Base-by-base conservation (phyloP, 31 red algal genomes). In the Asparagopsis taxiformis region DNA sequence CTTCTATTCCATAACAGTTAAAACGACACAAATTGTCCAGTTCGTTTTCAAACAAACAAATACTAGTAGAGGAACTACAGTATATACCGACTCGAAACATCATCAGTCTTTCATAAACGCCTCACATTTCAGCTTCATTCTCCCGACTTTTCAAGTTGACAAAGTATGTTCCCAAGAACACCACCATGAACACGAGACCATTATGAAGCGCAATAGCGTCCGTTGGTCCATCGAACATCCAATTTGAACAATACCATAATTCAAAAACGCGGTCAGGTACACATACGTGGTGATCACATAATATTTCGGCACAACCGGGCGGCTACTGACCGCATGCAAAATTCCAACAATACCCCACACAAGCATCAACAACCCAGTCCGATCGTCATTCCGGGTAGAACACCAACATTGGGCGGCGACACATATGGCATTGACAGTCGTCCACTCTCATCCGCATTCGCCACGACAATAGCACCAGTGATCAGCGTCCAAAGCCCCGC, bases 241-340 rank as follows among this genome's bases (percentile, higher is more conserved):
- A 32, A 90, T 68, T 50, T 90, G 75, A 58, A 75, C 74, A 73
- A 90, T 90, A 0, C 61, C 60, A 58, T 59, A 90, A 60, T 90
- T 90, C 37, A 90, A 57, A 48, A 74, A 80, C 44, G 85, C 85
- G 6, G 70, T 31, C 67, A 90, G 8, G 33, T 90, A 90, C 58
- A 81, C 77, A 50, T 53, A 48, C 13, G 32, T 49, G 0, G 85
- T 44, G 11, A 31, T 58, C 3, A 62, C 3, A 48, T 65, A 85
- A 60, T 85, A 85, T 11, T 34, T 29, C 36, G 35, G 30, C 44
- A 70, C 69, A 0, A 66, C 51, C 13, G 23, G 32, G 15, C n/a
- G 15, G 4, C 70, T 49, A 2, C 8, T 17, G 16, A 41, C 24
- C 32, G 53, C 71, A 28, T 75, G 35, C 8, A 35, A 46, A 11